A percentile compares a stretch with the other conserved stretches of the same genome.
phyloP scores from a whole-genome alignment of 169 alveolate genomes.

The Plasmodium cynomolgi region DNA sequence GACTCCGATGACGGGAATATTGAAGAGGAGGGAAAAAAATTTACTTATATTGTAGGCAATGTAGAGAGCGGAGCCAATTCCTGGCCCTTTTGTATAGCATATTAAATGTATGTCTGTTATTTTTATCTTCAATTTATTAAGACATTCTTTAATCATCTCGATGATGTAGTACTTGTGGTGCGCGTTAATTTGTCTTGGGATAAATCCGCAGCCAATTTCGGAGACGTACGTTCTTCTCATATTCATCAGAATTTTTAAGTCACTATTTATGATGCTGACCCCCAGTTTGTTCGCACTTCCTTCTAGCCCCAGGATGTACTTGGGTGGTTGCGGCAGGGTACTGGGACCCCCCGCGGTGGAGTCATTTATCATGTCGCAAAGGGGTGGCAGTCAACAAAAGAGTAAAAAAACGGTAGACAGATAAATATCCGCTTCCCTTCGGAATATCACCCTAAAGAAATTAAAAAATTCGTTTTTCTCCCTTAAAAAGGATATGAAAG shows the following conservation, averaged over 20 bases:
- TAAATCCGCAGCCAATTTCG: constrained; percentile 99
- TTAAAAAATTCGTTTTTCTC: not conserved
- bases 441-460: not conserved
- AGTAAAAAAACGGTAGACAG: not conserved
- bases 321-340: not conserved
- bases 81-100: constrained; percentile 99
- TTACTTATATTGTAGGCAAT: constrained; percentile 98
- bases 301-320: constrained; percentile 95
- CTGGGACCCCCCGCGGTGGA: not conserved
- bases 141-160: constrained; percentile 90
- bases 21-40: constrained; percentile 93
- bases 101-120: constrained; percentile 89
- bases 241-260: constrained; percentile 95
- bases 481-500: not conserved
- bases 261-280: constrained; percentile 95
- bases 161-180: constrained; percentile 96
- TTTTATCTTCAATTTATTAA: constrained; percentile 90
- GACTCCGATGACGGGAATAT: constrained; percentile 96
- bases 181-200: constrained; percentile 97
- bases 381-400: not conserved
- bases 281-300: constrained; percentile 99
- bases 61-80: constrained; percentile 98
- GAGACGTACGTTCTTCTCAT: constrained; percentile 96
- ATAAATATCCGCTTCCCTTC: not conserved
- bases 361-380: not conserved